phyloP scores from a whole-genome alignment of 257 asterid species.

The Jaltomata sinuosa region DNA sequence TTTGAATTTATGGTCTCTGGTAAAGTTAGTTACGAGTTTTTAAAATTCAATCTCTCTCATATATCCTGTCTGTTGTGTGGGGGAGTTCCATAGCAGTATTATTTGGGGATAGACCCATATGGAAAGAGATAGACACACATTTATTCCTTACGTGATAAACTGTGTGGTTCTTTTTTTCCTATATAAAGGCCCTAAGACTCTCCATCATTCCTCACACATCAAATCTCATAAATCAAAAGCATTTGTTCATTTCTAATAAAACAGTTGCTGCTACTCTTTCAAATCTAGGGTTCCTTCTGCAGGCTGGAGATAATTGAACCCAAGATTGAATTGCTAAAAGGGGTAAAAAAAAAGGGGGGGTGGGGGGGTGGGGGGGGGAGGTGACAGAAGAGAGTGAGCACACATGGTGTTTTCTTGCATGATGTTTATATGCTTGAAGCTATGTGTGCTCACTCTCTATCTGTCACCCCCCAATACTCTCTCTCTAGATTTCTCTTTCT shows the following conservation, averaged over 20 bases:
- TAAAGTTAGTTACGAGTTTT: neutral
- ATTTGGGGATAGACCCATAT: slow-evolving; percentile 14
- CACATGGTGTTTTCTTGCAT: slow-evolving; percentile 88
- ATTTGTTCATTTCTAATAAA: slow-evolving; percentile 21
- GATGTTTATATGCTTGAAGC: slow-evolving; percentile 42
- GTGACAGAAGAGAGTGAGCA: slow-evolving; percentile 99
- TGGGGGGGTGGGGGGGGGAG: slow-evolving; percentile 41
- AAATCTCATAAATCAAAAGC: neutral
- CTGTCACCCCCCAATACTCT: slow-evolving; percentile 60
- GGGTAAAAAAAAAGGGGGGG: slow-evolving; percentile 29
- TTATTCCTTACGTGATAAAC: slow-evolving; percentile 44
- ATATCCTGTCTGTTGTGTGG: too few relatives aligned
- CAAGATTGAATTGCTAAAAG: neutral
- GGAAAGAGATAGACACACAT: slow-evolving; percentile 41
- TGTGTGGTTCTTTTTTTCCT: slow-evolving; percentile 29
- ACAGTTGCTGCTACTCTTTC: slow-evolving; percentile 18
- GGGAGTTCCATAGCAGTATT: neutral
- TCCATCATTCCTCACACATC: slow-evolving; percentile 31
- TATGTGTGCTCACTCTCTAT: slow-evolving; percentile 85
- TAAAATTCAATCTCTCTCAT: too few relatives aligned
- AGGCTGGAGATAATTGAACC: neutral
- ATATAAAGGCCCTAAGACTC: slow-evolving; percentile 29
- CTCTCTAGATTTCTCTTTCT: neutral
- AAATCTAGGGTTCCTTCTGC: slow-evolving; percentile 14
- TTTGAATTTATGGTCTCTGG: neutral